Evolutionary conservation across 768 basidiomycete species (phyloP), one percentile per base, ranked within the genome.

Genomic region (Russula virescens): DNA sequence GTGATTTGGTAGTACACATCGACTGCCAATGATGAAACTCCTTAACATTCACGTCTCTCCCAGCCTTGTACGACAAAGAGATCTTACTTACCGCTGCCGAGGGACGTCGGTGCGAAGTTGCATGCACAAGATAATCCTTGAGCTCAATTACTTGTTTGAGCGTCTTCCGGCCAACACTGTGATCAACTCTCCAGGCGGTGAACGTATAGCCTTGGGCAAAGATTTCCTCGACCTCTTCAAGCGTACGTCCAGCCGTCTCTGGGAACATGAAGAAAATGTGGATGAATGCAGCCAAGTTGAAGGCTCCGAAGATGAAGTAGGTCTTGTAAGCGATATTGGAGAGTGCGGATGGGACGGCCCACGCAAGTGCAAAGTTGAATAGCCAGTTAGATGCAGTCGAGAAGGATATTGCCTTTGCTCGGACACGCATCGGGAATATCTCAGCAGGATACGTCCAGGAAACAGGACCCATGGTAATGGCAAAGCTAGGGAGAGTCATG

Each of bases 191-290:
- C 89, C 89, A 91, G 6, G 89, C 88, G 19, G 83, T 77, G 74
- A 86, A 91, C 35, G 74, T 70, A 67, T 91, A 83, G 0, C 87
- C 87, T 67, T 85, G 82, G 6, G 77, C 74, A 76, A 91, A 91
- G 66, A 91, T 81, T 5, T 85, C 88, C 70, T 91, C 89, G 46
- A 91, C 80, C 72, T 91, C 89, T 73, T 91, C 89, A 10, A 91
- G 80, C 3, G 86, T 82, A 0, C 87, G 79, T 6, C 84, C 83
- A 16, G 84, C 83, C 3, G 88, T 89, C 73, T 91, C 89, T 14
- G 88, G 89, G 79, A 83, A 91, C 80, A 86, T 86, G 80, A 91
- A 89, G 69, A 86, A 76, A 62, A 90, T 77, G 68, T 89, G 88
- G 58, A 89, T 74, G 71, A 80, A 85, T 1, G 83, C 85, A 1